Percentiles rank a stretch among this genome's conserved stretches.
Evolutionary conservation across 805 yeast species (phyloP).

Genomic region (Saccharomycopsis selenospora): DNA sequence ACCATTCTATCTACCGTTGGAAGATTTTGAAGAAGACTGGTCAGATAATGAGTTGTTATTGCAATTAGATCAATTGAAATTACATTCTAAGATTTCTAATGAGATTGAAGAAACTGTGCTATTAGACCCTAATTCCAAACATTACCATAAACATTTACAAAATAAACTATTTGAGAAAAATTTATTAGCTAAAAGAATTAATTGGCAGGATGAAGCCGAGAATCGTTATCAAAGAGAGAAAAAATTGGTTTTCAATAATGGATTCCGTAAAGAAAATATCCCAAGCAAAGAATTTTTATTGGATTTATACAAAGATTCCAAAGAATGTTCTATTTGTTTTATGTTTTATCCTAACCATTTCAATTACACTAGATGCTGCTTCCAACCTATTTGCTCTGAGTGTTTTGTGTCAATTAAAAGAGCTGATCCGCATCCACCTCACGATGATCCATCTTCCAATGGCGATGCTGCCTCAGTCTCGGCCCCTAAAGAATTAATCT

Average conservation of each 20-base stretch:
- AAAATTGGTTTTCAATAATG: conserved; percentile 24
- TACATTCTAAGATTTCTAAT: conserved; percentile 47
- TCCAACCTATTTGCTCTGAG: conserved; percentile 90
- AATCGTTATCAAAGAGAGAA: conserved; percentile 29
- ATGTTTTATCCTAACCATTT: conserved; percentile 72
- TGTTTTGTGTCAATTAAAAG: conserved; percentile 95
- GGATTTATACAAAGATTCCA: conserved; percentile 55
- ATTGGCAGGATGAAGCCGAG: conserved; percentile 33
- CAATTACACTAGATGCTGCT: conserved; percentile 81
- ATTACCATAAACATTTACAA: conserved; percentile 34
- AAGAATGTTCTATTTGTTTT: conserved; percentile 94
- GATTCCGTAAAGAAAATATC: conserved; percentile 32
- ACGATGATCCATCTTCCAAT: conserved; percentile 38
- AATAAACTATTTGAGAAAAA: conserved; percentile 34
- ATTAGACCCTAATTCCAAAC: conserved; percentile 19
- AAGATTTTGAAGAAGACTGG: conserved; percentile 71
- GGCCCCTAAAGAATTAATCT: conserved; percentile 55
- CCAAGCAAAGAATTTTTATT: conserved; percentile 39
- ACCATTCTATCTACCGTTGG: conserved; percentile 86
- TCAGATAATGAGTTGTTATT: conserved; percentile 57
- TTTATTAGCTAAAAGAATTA: conserved; percentile 34
- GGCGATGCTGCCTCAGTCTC: conserved; percentile 27
- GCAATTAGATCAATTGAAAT: conserved; percentile 36
- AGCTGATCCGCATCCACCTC: conserved; percentile 89
- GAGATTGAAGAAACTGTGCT: conserved; percentile 25